Conservation (phyloP, 2,329 filamentous ascomycete genomes). For the Claviceps citrina region DNA sequence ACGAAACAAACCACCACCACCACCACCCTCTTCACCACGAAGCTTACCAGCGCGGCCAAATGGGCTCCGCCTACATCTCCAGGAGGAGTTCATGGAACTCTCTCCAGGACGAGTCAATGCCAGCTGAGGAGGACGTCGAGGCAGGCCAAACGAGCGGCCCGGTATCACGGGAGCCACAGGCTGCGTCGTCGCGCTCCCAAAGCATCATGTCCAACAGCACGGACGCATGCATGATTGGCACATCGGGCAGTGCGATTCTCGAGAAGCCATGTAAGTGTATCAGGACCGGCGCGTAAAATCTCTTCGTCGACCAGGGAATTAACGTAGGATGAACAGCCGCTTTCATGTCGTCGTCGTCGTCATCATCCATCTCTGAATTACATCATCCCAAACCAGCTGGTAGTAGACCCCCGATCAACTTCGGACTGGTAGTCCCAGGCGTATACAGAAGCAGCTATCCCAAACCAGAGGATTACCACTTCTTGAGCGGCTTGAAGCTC, state of each 20-base stretch:
- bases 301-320: background rate
- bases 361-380: constrained; percentile 1
- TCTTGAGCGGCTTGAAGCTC: constrained; percentile 50
- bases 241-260: background rate
- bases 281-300: background rate
- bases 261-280: constrained; percentile 4
- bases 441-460: constrained; percentile 79
- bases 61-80: constrained; percentile 13
- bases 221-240: constrained; percentile 4
- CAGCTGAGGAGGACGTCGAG: constrained; percentile 11
- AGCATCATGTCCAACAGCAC: constrained; percentile 7
- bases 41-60: constrained; percentile 4
- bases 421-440: constrained; percentile 56
- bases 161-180: constrained; percentile 8
- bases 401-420: constrained; percentile 46
- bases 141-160: constrained; percentile 10
- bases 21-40: constrained; percentile 1
- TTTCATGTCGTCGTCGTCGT: background rate
- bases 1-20: constrained; percentile 9
- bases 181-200: constrained; percentile 1
- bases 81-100: constrained; percentile 17
- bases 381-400: constrained; percentile 12
- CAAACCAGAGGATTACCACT: constrained; percentile 51
- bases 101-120: constrained; percentile 14
- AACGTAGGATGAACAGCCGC: background rate